phyloP scores from a whole-genome alignment of 2,329 filamentous ascomycete species.

The Beauveria medogensis region DNA sequence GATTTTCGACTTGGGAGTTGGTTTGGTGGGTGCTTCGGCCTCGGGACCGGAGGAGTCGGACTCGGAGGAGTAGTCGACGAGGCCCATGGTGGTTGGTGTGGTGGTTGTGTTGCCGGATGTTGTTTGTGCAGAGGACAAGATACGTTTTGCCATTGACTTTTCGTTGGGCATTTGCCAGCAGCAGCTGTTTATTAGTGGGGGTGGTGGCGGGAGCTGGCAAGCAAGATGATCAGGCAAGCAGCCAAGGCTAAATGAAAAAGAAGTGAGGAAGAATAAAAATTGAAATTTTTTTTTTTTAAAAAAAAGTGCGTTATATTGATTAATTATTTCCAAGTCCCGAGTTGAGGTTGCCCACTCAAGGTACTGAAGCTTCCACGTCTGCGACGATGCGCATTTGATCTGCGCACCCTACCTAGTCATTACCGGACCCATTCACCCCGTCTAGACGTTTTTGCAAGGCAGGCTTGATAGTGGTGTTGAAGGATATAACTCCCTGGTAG shows the following conservation, averaged over 20 bases:
- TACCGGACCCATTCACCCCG: neutral
- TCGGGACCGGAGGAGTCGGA: conserved; percentile 72
- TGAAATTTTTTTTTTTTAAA: too few relatives aligned
- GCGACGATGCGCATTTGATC: neutral
- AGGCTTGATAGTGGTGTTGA: neutral
- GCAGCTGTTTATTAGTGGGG: neutral
- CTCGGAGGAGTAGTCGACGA: conserved; percentile 72
- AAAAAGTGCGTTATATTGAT: too few relatives aligned
- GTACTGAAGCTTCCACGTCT: neutral
- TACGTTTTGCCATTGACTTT: neutral
- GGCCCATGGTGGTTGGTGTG: conserved; percentile 46
- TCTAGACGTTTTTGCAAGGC: neutral
- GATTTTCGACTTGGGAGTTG: conserved; percentile 22
- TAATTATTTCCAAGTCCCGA: too few relatives aligned
- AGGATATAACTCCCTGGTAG: neutral
- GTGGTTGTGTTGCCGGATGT: conserved; percentile 11
- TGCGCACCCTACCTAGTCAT: neutral
- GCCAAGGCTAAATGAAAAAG: too few relatives aligned
- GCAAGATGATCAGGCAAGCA: neutral
- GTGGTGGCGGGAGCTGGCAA: too few relatives aligned
- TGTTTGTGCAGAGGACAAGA: neutral
- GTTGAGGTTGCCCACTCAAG: neutral
- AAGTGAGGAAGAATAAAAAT: too few relatives aligned
- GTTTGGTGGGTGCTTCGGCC: conserved; percentile 22
- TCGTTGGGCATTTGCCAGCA: neutral